Evolutionary conservation across 192 early-diverging fungal genomes (phyloP), one percentile per base, ranked within the genome.

Genomic region (Backusella tuberculispora): DNA sequence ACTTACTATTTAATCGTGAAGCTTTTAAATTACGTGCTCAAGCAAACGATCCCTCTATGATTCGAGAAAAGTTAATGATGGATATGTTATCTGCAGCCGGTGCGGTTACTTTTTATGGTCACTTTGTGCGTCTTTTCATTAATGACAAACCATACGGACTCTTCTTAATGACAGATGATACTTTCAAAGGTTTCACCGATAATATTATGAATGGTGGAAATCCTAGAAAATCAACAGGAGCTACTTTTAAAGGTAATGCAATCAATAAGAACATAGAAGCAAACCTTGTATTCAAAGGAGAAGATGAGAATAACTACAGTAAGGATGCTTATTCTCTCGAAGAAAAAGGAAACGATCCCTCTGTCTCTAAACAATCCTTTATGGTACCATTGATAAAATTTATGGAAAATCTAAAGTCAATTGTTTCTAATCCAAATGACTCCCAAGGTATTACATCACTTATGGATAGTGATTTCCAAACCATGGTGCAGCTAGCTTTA

Each of bases 11-110:
- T 67, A 78, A 78, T 1, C 82, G 84, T 37, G 73, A 77, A 13
- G 79, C 79, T 68, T 21, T 85, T 67, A 85, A 85, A 76, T 63
- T 85, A 53, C 77, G 84, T 19, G 78, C 84, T 50, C 73, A 76
- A 71, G 70, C 78, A 14, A 85, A 82, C 0, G 84, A 85, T 66
- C 74, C 80, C 6, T 83, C 84, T 24, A 72, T 70, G 17, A 42
- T 85, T 6, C 78, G 83, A 50, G 83, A 85, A 69, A 82, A 82
- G 26, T 24, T 80, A 0, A 72, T 77, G 19, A 74, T 82, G 24
- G 81, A 85, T 56, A 69, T 64, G 66, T 56, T 85, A 17, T 77
- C 78, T 70, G 76, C 83, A 24, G 66, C 82, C 15, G 83, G 83
- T 60, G 81, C 78, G 44, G 78, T 81, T 40, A 80, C 83, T 2